phyloP scores from a whole-genome alignment of 2,329 filamentous ascomycete genomes.

The Graphiopsis chlorocephala region DNA sequence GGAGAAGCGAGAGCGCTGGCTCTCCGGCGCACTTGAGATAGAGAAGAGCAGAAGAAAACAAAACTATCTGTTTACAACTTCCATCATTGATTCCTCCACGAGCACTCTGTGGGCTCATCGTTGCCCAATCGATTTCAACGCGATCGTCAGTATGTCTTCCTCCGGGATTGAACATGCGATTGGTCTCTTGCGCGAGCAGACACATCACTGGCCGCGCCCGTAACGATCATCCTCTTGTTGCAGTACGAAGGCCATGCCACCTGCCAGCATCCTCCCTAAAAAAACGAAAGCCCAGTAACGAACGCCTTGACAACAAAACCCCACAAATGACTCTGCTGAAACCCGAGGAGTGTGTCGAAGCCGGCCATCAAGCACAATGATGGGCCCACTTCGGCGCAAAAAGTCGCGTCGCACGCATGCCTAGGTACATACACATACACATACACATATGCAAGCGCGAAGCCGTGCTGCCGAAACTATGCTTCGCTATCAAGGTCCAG shows the following conservation, averaged over 20 bases:
- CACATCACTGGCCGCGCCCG: too few relatives aligned
- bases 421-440: too few relatives aligned
- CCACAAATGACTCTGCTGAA: not conserved
- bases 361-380: too few relatives aligned
- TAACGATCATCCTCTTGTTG: too few relatives aligned
- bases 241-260: too few relatives aligned
- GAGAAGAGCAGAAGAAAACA: not conserved
- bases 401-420: not conserved
- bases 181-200: not conserved
- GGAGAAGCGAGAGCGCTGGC: not conserved
- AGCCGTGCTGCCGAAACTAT: too few relatives aligned
- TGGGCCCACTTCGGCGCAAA: too few relatives aligned
- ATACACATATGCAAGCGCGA: too few relatives aligned
- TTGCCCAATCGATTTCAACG: not conserved
- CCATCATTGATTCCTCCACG: not conserved
- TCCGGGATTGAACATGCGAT: too few relatives aligned
- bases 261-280: too few relatives aligned
- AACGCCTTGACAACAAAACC: not conserved
- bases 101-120: not conserved
- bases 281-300: not conserved
- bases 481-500: not conserved
- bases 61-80: not conserved
- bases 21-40: not conserved
- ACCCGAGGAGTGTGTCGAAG: too few relatives aligned
- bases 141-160: not conserved